Base-by-base conservation (phyloP, 257 asterid species). In the Ehretia macrophylla region DNA sequence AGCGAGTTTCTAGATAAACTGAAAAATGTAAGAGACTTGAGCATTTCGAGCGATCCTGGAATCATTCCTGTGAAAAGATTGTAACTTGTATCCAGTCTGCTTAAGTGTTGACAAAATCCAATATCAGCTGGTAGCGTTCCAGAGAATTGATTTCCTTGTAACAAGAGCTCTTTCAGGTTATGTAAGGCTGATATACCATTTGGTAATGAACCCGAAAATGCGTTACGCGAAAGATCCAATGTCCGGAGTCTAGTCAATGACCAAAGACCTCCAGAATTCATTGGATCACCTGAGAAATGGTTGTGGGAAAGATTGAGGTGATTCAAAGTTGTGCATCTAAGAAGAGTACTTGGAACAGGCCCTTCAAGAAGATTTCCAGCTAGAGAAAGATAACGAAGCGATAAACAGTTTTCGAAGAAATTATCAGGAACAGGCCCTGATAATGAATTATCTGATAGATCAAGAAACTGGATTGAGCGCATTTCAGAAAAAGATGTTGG, bases 71-170 rank as follows among this genome's bases (percentile, higher is more conserved):
- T 67, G 27, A 93, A 71, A 12, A 48, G 60, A 68, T 93, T 93
- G 21, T 58, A 32, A 73, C 90, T 70, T 5, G 84, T 49, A 59
- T 93, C 97, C 22, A 93, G 8, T 11, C 23, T 65, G 17, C 16
- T 77, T 53, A 93, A 44, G 63, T 93, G 97, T 11, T 88, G 95
- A 47, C 96, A 86, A 0, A 69, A 55, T 11, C 99, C 96, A 56
- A 89, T 79, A 61, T 93, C 97, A 39, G 56, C 40, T 0, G 99
- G 95, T 17, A 93, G 35, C 5, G 68, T 59, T 14, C 89, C 96
- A 11, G 94, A 81, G 23, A 93, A 85, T 40, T 69, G 87, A 68
- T 89, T 93, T 8, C 79, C 71, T 50, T 68, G 63, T 13, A 93
- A 50, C 17, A 45, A 14, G 16, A 89, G 68, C 68, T 80, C 82